Percentiles rank a stretch among this genome's conserved stretches.
Evolutionary conservation across 2,329 filamentous ascomycete genomes (phyloP).

Genomic region (Metarhizium humberi): DNA sequence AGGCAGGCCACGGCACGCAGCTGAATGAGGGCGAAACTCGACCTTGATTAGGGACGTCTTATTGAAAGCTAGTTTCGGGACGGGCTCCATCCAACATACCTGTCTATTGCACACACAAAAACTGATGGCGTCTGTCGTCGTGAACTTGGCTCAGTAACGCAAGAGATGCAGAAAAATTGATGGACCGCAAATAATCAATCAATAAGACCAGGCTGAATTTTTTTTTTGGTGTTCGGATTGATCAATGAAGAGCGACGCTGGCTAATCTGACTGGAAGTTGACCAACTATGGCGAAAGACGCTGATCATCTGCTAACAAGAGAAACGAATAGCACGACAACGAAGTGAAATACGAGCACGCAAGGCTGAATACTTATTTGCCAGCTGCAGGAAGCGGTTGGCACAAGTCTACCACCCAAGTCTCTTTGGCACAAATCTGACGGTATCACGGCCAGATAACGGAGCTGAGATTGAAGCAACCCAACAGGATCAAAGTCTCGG

Average conservation of each 20-base stretch:
- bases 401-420: not conserved
- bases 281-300: not conserved
- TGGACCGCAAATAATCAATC: not conserved
- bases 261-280: not conserved
- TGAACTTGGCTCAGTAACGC: not conserved
- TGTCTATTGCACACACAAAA: conserved; percentile 7
- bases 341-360: not conserved
- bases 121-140: not conserved
- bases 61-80: conserved; percentile 8
- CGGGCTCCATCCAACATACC: conserved; percentile 15
- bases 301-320: not conserved
- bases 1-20: conserved; percentile 26
- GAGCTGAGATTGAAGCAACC: conserved; percentile 12
- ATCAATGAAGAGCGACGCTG: not conserved
- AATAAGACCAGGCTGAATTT: not conserved
- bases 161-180: not conserved
- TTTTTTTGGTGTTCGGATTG: not conserved
- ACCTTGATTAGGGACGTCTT: conserved; percentile 6
- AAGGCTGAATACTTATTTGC: not conserved
- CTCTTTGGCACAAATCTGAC: not conserved
- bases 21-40: conserved; percentile 14
- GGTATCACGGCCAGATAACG: conserved; percentile 1
- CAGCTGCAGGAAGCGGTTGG: not conserved
- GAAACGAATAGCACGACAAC: not conserved
- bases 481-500: conserved; percentile 14